Evolutionary conservation across 768 basidiomycete genomes (phyloP), one percentile per base, ranked within the genome.

Genomic region (Glaciozyma martinii): DNA sequence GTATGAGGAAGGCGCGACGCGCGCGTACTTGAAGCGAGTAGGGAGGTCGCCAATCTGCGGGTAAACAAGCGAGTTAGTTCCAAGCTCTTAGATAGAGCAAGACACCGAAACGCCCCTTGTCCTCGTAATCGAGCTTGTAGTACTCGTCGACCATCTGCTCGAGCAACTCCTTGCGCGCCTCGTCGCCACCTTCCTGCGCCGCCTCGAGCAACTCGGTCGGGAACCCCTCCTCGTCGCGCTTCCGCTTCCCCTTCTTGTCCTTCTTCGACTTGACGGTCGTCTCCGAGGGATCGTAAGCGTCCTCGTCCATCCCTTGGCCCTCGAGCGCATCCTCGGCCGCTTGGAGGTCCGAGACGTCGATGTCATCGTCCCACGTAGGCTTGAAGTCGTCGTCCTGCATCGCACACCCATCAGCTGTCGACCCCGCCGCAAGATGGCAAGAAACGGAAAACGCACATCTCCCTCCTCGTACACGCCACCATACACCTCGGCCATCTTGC

Each of bases 141-240:
- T 98, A 80, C 75, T 91, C 89, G 66, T 91, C 87, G 87, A 97
- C 88, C 72, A 93, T 90, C 73, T 89, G 81, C 60, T 93, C 84
- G 64, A 92, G 76, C 72, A 86, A 86, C 58, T 81, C 80, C 76
- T 91, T 90, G 60, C 89, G 82, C 83, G 89, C 89, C 73, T 88
- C 80, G 40, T 78, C 80, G 56, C 80, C 79, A 2, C 77, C 72
- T 43, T 81, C 55, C 60, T 71, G 64, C 10, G 66, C 71, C 33
- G 65, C 59, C 59, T 66, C 71, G 55, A 71, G 49, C 25, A 70
- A 53, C 25, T 66, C 65, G 37, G 60, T 49, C 49, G 66, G 66
- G 59, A 71, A 65, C 25, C 70, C 64, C 57, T 71, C 66, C 33
- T 67, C 68, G 49, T 72, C 71, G 32, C 62, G 63, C 61, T 69